Base-by-base conservation (phyloP, 169 alveolate genomes). In the Theileria parva region DNA sequence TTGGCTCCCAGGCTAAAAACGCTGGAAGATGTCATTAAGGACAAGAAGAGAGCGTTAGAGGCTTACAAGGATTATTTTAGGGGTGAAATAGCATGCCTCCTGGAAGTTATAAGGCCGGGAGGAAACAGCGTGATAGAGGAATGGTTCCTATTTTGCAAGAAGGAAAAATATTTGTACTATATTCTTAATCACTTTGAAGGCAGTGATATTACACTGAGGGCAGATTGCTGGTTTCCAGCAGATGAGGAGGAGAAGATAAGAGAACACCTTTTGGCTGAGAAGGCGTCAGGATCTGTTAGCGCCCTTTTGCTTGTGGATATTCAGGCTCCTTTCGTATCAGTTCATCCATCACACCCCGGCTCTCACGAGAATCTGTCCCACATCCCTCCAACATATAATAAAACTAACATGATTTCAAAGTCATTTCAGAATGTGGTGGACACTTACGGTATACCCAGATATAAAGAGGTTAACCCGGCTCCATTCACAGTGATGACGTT, bases 381-480 rank as follows among this genome's bases (percentile, higher is more conserved):
- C 28, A 81, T 80, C 65, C 99, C 99, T 25, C 99, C 99, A 12
- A 98, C 99, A 11, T 96, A 95, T 81, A 94, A 95, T 75, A 94
- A 95, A 89, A 88, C 97, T n/a, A 97, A 96, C 77, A 96, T 84
- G 60, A 97, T 98, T 86, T 92, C 99, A 25, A 89, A 73, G 25
- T 86, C 98, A 12, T 95, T 95, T 86, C 97, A 97, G 86, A 96
- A 94, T 59, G 94, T 98, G 79, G 99, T 98, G 39, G 98, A 99
- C 88, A 97, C 99, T 60, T 99, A 99, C 89, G 99, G 99, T 30
- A 91, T 98, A 12, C 99, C 99, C 19, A 94, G 97, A 71, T 98
- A 98, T 80, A 96, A 97, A 84, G 99, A 98, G 85, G 97, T 97
- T 11, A 98, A 97, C 80, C 99, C 99, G 1, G 99, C 99, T 51